Base-by-base conservation (phyloP, 257 asterid genomes). In the Marsdenia floribunda region DNA sequence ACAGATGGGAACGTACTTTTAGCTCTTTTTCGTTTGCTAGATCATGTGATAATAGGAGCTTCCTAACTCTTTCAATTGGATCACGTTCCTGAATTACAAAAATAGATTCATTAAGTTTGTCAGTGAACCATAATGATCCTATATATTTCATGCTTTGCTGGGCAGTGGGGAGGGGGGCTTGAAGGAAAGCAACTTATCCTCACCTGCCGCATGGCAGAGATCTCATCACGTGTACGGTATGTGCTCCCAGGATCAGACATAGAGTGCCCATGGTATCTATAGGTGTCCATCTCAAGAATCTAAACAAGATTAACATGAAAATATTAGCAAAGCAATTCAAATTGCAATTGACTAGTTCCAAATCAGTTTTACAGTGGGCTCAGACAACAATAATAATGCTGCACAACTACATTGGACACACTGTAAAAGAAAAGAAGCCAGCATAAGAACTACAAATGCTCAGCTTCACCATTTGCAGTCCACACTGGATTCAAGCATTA, bases 241-340 rank as follows among this genome's bases (percentile, higher is more conserved):
- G 99, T 90, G 90, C 96, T 95, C 70, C 98, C 99, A 70, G 99
- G 99, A 82, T 95, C 99, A 73, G 99, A 95, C 98, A 92, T 90
- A 75, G 98, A 95, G 87, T 90, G 98, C 12, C 99, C 98, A 66
- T 92, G 99, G 81, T 95, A 90, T 80, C 99, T 88, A 74, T 95
- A 95, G 65, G 99, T 95, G 86, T 95, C 99, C 99, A 95, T 95
- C 83, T 95, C 99, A 26, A 95, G 98, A 82, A 95, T 95, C 98
- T 92, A 90, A 77, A 82, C 81, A 85, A 73, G 63, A 76, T 55
- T 52, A 77, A 83, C 49, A 74, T 47, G 38, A 19, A 74, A 38
- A 40, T 68, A 71, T 72, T 44, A 83, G 74, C 11, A 53, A 29
- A 38, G 53, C n/a, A 52, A 18, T 50, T 38, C 53, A 72, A 72